Conservation (phyloP, 2,329 filamentous ascomycete species). For the Trichoderma gracile region DNA sequence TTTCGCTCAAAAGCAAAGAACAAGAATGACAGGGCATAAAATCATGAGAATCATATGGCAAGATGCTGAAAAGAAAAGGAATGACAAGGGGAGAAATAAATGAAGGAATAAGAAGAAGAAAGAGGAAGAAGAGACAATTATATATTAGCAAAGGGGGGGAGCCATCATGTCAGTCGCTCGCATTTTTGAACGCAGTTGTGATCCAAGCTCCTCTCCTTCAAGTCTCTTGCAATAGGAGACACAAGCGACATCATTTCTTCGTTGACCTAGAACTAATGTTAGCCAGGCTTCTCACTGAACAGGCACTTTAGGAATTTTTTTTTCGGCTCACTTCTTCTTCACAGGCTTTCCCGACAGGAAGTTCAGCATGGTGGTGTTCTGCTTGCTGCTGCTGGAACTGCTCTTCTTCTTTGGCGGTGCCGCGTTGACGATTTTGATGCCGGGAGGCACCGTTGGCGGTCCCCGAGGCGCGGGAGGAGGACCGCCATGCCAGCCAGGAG, state of each 20-base stretch:
- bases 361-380: constrained; percentile 28
- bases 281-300: not conserved
- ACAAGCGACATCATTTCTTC: constrained; percentile 27
- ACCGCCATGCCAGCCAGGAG: constrained; percentile 28
- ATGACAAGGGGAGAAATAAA: not conserved
- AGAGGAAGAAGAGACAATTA: not conserved
- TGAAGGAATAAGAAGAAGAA: constrained; percentile 2
- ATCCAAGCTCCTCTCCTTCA: constrained; percentile 4
- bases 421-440: constrained; percentile 28
- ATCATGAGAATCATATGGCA: not conserved
- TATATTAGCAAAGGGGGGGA: too few relatives aligned
- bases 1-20: constrained; percentile 11
- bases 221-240: constrained; percentile 18
- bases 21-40: not conserved
- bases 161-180: constrained; percentile 22
- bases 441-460: constrained; percentile 9
- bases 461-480: not conserved
- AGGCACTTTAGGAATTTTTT: too few relatives aligned
- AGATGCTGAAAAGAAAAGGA: not conserved
- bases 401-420: constrained; percentile 27
- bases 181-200: constrained; percentile 24
- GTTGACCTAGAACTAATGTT: constrained; percentile 11
- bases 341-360: constrained; percentile 30
- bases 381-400: constrained; percentile 26
- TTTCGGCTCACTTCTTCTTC: constrained; percentile 32